phyloP scores from a whole-genome alignment of 1,139 yeast genomes.

The Debaryomycetaceae sp. region DNA sequence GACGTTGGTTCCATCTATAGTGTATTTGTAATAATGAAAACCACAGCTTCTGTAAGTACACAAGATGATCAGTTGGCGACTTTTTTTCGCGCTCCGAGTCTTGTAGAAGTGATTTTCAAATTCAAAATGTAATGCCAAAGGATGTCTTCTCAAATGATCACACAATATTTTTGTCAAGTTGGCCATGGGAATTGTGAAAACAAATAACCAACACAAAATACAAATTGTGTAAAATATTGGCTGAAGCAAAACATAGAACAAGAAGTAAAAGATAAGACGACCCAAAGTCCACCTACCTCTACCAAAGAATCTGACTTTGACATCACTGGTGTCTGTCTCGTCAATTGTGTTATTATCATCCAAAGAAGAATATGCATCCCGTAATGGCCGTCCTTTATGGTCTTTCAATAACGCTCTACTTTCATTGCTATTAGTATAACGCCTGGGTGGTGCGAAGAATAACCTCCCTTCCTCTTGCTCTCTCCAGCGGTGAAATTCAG shows the following conservation, averaged over 20 bases:
- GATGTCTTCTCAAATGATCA: constrained; percentile 84
- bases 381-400: constrained; percentile 41
- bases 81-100: constrained; percentile 22
- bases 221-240: constrained; percentile 63
- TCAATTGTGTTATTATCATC: constrained; percentile 10
- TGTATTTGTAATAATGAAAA: constrained; percentile 87
- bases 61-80: constrained; percentile 47
- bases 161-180: constrained; percentile 59
- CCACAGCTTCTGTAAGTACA: constrained; percentile 95
- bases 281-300: constrained; percentile 92
- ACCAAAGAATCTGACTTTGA: constrained; percentile 72
- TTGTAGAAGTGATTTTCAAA: constrained; percentile 53
- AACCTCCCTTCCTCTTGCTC: constrained; percentile 68
- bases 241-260: constrained; percentile 65
- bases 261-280: constrained; percentile 71
- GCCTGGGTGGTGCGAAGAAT: constrained; percentile 66
- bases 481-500: constrained; percentile 90
- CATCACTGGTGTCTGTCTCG: constrained; percentile 19
- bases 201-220: constrained; percentile 72
- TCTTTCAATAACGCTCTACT: constrained; percentile 41
- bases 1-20: constrained; percentile 93
- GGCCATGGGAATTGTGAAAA: constrained; percentile 92
- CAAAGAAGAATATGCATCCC: constrained; percentile 38
- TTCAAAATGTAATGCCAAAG: constrained; percentile 75
- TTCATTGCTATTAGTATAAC: constrained; percentile 35